Conservation (phyloP, 345 rosid species). For the Reutealis trisperma region DNA sequence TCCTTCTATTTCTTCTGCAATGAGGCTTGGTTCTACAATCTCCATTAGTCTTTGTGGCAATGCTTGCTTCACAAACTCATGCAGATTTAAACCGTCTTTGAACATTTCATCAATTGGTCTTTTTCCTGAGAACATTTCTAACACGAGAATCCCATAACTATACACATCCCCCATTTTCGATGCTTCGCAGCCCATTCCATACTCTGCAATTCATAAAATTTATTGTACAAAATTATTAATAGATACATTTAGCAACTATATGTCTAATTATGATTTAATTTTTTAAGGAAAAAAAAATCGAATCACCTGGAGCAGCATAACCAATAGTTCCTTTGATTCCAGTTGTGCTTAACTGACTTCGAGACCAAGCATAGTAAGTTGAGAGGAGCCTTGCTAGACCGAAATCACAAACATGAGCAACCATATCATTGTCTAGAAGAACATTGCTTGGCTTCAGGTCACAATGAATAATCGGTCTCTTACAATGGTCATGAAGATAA, state of each 20-base stretch:
- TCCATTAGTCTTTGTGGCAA: background rate
- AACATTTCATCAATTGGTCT: constrained; percentile 13
- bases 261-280: no score
- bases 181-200: constrained; percentile 14
- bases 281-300: background rate
- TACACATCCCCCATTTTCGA: constrained; percentile 15
- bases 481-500: constrained; percentile 26
- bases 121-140: constrained; percentile 20
- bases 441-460: constrained; percentile 29
- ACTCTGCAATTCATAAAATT: constrained; percentile 15
- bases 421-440: constrained; percentile 19
- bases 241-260: no score
- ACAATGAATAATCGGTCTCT: constrained; percentile 20
- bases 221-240: no score
- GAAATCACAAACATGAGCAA: constrained; percentile 22
- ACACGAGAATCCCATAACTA: constrained; percentile 13
- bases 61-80: background rate
- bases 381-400: constrained; percentile 21
- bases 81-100: constrained; percentile 3
- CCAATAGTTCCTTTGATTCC: constrained; percentile 26
- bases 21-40: constrained; percentile 10
- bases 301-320: constrained; percentile 27
- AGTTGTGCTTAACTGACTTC: background rate
- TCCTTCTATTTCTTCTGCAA: background rate
- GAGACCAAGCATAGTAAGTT: background rate